Conservation (phyloP, 257 asterid genomes). For the Misopates orontium region DNA sequence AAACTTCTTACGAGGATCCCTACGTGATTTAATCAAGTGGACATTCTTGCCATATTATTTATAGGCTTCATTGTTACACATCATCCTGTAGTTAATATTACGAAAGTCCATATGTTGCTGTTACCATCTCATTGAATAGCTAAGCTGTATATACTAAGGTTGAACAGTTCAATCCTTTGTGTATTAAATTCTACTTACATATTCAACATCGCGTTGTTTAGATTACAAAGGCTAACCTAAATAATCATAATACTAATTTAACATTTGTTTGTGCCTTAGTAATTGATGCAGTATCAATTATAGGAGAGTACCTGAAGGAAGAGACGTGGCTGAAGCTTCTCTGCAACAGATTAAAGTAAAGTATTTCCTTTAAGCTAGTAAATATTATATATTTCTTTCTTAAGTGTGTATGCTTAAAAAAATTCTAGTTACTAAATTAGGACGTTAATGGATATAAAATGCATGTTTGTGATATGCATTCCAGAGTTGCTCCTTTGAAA, state of each 20-base stretch:
- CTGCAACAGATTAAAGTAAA: slow-evolving; percentile 68
- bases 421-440: neutral
- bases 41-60: neutral
- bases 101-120: neutral
- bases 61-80: neutral
- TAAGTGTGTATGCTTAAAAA: neutral
- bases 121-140: neutral
- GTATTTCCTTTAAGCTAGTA: slow-evolving; percentile 21
- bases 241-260: slow-evolving; percentile 28
- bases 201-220: slow-evolving; percentile 4
- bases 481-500: slow-evolving; percentile 2
- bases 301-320: slow-evolving; percentile 89
- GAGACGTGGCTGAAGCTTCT: slow-evolving; percentile 85
- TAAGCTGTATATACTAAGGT: neutral
- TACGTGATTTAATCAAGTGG: neutral
- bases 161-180: neutral
- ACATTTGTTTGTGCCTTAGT: slow-evolving; percentile 45
- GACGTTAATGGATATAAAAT: neutral
- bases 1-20: neutral
- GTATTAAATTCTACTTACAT: neutral
- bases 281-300: slow-evolving; percentile 64
- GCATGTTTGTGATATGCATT: neutral
- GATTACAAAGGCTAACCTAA: slow-evolving; percentile 9
- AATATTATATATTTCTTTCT: slow-evolving; percentile 4
- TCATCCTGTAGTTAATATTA: too few relatives aligned